Evolutionary conservation across 2,329 filamentous ascomycete genomes (phyloP).

Genomic region (Aotearoamyces nothofagi): DNA sequence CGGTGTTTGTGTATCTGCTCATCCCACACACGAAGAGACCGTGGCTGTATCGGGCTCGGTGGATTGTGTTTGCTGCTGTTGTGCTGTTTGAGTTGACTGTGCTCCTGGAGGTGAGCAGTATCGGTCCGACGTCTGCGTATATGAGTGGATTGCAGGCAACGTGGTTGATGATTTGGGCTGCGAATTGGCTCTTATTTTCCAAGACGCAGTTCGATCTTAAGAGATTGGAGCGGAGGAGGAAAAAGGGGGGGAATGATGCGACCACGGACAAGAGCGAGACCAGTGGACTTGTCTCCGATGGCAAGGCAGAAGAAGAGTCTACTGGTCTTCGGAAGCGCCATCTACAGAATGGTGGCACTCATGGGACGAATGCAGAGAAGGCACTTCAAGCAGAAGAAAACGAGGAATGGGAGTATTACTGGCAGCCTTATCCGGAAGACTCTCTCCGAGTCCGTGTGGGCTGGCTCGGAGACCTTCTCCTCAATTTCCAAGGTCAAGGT

Average conservation of each 20-base stretch:
- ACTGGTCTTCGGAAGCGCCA: slow-evolving; percentile 1
- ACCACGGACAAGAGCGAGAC: neutral
- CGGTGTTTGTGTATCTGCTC: slow-evolving; percentile 37
- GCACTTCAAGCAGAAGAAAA: slow-evolving; percentile 9
- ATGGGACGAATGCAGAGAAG: slow-evolving; percentile 2
- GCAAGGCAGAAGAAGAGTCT: neutral
- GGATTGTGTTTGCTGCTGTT: slow-evolving; percentile 30
- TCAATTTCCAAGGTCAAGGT: slow-evolving; percentile 37
- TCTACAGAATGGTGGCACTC: slow-evolving; percentile 1
- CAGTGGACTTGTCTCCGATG: slow-evolving; percentile 1
- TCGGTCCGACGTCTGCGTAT: slow-evolving; percentile 35
- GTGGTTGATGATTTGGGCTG: slow-evolving; percentile 34
- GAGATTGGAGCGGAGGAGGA: slow-evolving; percentile 24
- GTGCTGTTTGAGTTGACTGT: slow-evolving; percentile 28
- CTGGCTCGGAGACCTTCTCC: slow-evolving; percentile 40
- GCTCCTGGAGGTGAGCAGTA: slow-evolving; percentile 26
- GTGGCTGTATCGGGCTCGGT: slow-evolving; percentile 34
- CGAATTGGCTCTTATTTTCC: slow-evolving; percentile 36
- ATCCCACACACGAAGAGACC: slow-evolving; percentile 35
- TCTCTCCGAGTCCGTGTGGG: slow-evolving; percentile 32
- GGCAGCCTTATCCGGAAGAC: slow-evolving; percentile 41
- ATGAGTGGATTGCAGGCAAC: slow-evolving; percentile 30
- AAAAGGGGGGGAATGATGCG: slow-evolving; percentile 13
- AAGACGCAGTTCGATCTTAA: slow-evolving; percentile 40
- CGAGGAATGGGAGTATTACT: slow-evolving; percentile 34